phyloP scores from a whole-genome alignment of 768 basidiomycete genomes.

The Hydnomerulius pinastri region DNA sequence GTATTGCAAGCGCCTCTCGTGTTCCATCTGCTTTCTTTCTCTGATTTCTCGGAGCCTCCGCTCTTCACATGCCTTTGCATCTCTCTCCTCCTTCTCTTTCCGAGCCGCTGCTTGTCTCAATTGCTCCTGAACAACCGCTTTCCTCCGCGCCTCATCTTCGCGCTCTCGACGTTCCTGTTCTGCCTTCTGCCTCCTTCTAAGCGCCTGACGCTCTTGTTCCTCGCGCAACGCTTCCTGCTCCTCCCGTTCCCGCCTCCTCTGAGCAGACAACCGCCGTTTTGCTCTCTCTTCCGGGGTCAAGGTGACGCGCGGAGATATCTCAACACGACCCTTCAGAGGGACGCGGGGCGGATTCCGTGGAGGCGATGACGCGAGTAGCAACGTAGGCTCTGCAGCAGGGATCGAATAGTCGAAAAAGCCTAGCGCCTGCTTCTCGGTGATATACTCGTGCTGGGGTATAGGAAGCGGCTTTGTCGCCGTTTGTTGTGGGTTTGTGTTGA shows the following conservation, averaged over 20 bases:
- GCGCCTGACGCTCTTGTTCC: conserved; percentile 46
- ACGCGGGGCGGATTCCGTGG: conserved; percentile 5
- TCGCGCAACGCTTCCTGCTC: conserved; percentile 44
- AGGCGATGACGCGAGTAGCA: conserved; percentile 7
- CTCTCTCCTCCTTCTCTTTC: conserved; percentile 38
- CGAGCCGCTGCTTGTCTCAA: conserved; percentile 36
- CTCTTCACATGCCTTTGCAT: conserved; percentile 50
- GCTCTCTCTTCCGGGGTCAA: conserved; percentile 30
- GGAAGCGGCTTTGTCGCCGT: conserved; percentile 25
- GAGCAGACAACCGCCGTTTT: conserved; percentile 20
- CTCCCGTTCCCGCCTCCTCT: conserved; percentile 34
- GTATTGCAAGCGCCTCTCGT: conserved; percentile 51
- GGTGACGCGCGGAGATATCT: conserved; percentile 7
- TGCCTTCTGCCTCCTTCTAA: conserved; percentile 28
- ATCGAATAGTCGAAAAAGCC: not conserved
- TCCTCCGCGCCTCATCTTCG: conserved; percentile 44
- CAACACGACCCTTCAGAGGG: conserved; percentile 2
- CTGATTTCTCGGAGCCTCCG: conserved; percentile 43
- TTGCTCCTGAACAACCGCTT: conserved; percentile 47
- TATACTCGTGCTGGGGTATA: conserved; percentile 11
- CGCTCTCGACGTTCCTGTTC: conserved; percentile 23
- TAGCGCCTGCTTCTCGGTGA: conserved; percentile 3
- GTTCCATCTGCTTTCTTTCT: conserved; percentile 47
- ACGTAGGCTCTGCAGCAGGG: not conserved
- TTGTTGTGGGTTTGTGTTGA: not conserved